Evolutionary conservation across 1,284 basidiomycete genomes (phyloP), one percentile per base, ranked within the genome.

Genomic region (Rhodotorula sp.): DNA sequence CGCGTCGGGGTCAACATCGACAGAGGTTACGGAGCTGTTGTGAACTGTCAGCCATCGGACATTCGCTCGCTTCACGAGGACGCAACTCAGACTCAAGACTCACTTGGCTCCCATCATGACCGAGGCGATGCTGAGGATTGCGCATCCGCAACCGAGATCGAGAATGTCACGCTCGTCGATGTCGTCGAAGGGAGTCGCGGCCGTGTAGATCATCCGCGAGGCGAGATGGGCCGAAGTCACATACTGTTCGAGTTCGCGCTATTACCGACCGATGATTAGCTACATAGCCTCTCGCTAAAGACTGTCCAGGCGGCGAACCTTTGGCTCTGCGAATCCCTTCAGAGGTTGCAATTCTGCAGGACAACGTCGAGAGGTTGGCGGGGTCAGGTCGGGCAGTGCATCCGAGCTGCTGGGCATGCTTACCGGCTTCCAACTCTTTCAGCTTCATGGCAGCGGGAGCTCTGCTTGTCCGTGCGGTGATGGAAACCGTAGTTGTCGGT

Each of bases 61-160:
- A 29, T n/a, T 20, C 29, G 52, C 29, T 26, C 31, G 26, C 12
- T 20, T n/a, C n/a, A n/a, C n/a, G n/a, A n/a, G n/a, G n/a, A n/a
- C n/a, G n/a, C n/a, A n/a, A n/a, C n/a, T n/a, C n/a, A n/a, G n/a
- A n/a, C n/a, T n/a, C n/a, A n/a, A n/a, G n/a, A 49, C 77, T 39
- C 26, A 77, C 77, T 62, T 62, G 16, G 78, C 78, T 10, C 78
- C 78, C 65, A 75, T 70, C 68, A 79, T 72, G 31, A 73, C 71
- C 46, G 71, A 69, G 58, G 74, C 78, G 23, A 78, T 73, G 51
- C 72, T 71, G 12, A 79, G 61, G 16, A 79, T 68, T 3, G 75
- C 75, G n/a, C 77, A 77, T 2, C 76, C 74, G 15, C 74, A 76
- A 0, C 76, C 78, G 1, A 79, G 62, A 43, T 79, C 78, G 39